Conservation (phyloP, 495 filamentous ascomycete species). For the Penicillium silybi region DNA sequence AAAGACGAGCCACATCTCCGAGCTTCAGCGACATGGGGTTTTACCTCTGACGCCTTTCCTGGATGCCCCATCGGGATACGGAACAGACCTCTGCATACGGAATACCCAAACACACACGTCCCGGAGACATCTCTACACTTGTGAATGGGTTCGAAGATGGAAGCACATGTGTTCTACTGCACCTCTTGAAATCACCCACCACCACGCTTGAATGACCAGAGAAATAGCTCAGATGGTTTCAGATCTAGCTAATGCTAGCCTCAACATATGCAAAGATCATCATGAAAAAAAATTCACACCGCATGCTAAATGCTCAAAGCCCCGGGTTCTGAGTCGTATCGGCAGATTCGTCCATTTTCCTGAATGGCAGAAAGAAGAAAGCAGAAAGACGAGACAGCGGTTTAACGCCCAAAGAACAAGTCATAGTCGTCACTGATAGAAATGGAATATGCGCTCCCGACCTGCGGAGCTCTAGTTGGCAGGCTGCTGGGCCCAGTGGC, state of each 20-base stretch:
- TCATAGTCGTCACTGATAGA: slow-evolving; percentile 23
- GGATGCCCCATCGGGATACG: neutral
- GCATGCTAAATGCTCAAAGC: slow-evolving; percentile 44
- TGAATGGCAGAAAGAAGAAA: slow-evolving; percentile 18
- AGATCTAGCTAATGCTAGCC: slow-evolving; percentile 9
- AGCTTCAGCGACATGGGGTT: too few relatives aligned
- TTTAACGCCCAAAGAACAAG: slow-evolving; percentile 40
- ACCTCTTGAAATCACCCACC: neutral
- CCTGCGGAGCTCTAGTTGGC: slow-evolving; percentile 32
- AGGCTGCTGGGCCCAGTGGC: slow-evolving; percentile 44
- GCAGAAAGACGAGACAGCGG: slow-evolving; percentile 23
- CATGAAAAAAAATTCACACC: slow-evolving; percentile 31
- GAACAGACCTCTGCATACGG: too few relatives aligned
- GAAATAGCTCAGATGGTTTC: neutral
- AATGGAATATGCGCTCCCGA: slow-evolving; percentile 11
- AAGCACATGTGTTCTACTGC: slow-evolving; percentile 1
- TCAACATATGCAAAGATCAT: neutral
- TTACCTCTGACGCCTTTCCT: too few relatives aligned
- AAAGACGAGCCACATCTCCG: too few relatives aligned
- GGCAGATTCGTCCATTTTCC: slow-evolving; percentile 18
- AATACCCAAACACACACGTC: too few relatives aligned
- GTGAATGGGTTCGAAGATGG: neutral
- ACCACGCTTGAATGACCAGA: neutral
- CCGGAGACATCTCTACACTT: neutral
- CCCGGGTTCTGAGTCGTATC: slow-evolving; percentile 23